Evolutionary conservation across 2,329 filamentous ascomycete species (phyloP).

Genomic region (Colletotrichum plurivorum): DNA sequence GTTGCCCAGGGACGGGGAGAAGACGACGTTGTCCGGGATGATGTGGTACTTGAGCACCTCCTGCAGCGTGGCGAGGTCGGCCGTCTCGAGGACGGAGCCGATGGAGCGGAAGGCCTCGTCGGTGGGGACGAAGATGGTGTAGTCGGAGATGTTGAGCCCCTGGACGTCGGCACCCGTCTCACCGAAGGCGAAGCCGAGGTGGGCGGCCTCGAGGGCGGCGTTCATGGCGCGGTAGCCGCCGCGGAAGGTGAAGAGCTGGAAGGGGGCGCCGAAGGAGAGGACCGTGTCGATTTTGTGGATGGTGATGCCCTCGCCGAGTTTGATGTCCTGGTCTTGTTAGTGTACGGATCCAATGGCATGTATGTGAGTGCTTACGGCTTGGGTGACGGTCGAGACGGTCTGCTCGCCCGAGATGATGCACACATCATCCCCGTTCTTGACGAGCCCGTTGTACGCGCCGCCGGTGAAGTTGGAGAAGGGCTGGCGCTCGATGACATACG

Average conservation of each 20-base stretch:
- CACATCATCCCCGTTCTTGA: constrained; percentile 49
- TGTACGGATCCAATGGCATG: too few relatives aligned
- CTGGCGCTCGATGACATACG: constrained; percentile 49
- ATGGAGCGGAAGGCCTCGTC: constrained; percentile 78
- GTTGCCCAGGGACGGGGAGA: constrained; percentile 47
- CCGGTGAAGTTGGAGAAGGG: constrained; percentile 55
- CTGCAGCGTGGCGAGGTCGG: constrained; percentile 44
- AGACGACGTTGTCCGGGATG: constrained; percentile 49
- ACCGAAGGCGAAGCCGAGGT: constrained; percentile 46
- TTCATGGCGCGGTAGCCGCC: constrained; percentile 48
- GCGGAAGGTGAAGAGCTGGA: constrained; percentile 49
- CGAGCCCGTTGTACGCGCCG: constrained; percentile 53
- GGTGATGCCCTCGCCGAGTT: constrained; percentile 46
- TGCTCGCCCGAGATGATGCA: constrained; percentile 51
- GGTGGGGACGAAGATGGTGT: constrained; percentile 86
- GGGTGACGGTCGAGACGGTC: constrained; percentile 49
- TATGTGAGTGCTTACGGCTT: constrained; percentile 44
- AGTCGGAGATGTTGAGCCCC: constrained; percentile 59
- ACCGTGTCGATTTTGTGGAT: constrained; percentile 50
- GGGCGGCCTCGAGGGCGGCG: constrained; percentile 46
- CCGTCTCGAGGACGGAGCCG: constrained; percentile 46
- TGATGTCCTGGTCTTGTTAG: constrained; percentile 45
- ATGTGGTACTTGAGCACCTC: constrained; percentile 50
- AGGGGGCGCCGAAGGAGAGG: constrained; percentile 47
- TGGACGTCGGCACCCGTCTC: constrained; percentile 41